Evolutionary conservation across 2,329 filamentous ascomycete species (phyloP).

Genomic region (Clonostachys byssicola): DNA sequence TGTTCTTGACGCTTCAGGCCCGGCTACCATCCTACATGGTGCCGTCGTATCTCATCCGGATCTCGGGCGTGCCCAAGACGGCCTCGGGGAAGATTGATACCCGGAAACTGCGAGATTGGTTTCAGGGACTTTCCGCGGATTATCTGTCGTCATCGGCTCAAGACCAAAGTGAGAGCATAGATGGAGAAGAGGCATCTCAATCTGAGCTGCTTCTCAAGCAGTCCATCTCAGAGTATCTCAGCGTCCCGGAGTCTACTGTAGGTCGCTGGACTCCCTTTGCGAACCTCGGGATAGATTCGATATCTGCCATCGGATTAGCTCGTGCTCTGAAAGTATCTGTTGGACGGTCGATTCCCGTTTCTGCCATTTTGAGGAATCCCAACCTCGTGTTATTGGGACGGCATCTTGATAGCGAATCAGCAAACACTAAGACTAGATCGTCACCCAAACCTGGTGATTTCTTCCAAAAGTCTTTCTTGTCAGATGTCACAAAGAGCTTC

Average conservation of each 20-base stretch:
- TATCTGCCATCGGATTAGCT: constrained; percentile 72
- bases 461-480: constrained; percentile 18
- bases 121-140: constrained; percentile 36
- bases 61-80: constrained; percentile 67
- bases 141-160: constrained; percentile 32
- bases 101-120: constrained; percentile 39
- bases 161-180: constrained; percentile 13
- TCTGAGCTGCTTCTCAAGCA: constrained; percentile 52
- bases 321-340: constrained; percentile 45
- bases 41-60: constrained; percentile 67
- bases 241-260: constrained; percentile 40
- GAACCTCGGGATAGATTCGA: constrained; percentile 76
- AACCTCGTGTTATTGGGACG: constrained; percentile 55
- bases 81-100: constrained; percentile 72
- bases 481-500: constrained; percentile 23
- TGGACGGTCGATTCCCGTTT: constrained; percentile 54
- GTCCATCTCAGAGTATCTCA: constrained; percentile 46
- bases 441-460: constrained; percentile 4
- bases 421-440: background rate
- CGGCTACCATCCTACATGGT: constrained; percentile 74
- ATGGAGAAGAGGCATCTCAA: constrained; percentile 40
- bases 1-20: constrained; percentile 52
- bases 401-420: background rate
- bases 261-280: constrained; percentile 68
- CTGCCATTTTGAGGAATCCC: constrained; percentile 63